phyloP scores from a whole-genome alignment of 2,329 filamentous ascomycete genomes.

The Botryotinia narcissicola region DNA sequence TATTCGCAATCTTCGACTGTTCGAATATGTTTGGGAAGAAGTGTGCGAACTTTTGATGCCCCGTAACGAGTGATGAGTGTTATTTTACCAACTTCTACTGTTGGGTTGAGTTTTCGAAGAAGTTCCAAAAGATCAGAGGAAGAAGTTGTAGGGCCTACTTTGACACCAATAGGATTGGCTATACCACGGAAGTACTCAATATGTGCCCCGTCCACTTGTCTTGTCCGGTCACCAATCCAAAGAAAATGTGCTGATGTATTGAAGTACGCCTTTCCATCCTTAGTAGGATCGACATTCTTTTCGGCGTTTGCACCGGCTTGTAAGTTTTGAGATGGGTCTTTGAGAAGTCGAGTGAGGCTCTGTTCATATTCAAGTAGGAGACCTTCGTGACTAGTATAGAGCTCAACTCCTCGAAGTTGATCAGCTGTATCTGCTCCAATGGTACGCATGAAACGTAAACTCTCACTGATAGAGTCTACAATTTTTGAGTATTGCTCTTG shows the following conservation, averaged over 20 bases:
- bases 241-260: constrained; percentile 95
- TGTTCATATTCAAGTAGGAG: constrained; percentile 94
- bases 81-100: constrained; percentile 81
- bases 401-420: constrained; percentile 85
- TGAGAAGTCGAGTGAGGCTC: constrained; percentile 73
- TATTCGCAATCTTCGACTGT: constrained; percentile 80
- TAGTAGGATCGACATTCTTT: constrained; percentile 16
- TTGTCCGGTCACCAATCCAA: constrained; percentile 96
- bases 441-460: constrained; percentile 89
- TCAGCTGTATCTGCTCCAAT: constrained; percentile 84
- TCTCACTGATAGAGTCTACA: constrained; percentile 83
- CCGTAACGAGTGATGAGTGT: constrained; percentile 97
- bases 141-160: constrained; percentile 86
- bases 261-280: constrained; percentile 63
- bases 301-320: background rate
- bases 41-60: constrained; percentile 67
- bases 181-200: constrained; percentile 97
- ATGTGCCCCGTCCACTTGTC: constrained; percentile 89
- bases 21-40: constrained; percentile 82
- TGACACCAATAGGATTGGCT: constrained; percentile 93
- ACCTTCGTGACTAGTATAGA: constrained; percentile 95
- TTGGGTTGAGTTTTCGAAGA: constrained; percentile 82
- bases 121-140: constrained; percentile 72
- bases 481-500: constrained; percentile 84
- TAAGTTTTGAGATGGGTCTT: constrained; percentile 50